Percentiles rank a stretch among this genome's conserved stretches.
phyloP scores from a whole-genome alignment of 805 yeast genomes.

The Wickerhamiella qilinensis region DNA sequence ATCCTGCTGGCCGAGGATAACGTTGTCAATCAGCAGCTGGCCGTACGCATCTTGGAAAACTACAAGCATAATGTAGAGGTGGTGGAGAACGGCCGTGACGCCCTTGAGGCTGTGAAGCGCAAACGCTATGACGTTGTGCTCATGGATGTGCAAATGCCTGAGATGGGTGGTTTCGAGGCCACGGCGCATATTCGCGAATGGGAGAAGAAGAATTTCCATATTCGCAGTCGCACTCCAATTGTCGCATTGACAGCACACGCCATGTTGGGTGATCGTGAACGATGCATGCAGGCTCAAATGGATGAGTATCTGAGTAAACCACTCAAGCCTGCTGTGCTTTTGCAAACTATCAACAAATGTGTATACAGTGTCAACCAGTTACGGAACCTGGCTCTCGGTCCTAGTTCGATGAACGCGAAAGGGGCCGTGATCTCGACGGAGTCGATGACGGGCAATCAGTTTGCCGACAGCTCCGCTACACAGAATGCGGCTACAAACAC shows the following conservation, averaged over 20 bases:
- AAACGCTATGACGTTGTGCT: slow-evolving; percentile 62
- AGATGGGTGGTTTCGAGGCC: slow-evolving; percentile 90
- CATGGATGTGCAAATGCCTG: slow-evolving; percentile 94
- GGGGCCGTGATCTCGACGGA: slow-evolving; percentile 12
- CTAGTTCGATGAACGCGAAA: slow-evolving; percentile 11
- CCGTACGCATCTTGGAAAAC: slow-evolving; percentile 70
- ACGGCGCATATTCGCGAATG: slow-evolving; percentile 74
- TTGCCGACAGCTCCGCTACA: slow-evolving; percentile 17
- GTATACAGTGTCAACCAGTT: slow-evolving; percentile 35
- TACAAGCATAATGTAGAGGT: slow-evolving; percentile 74
- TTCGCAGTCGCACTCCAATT: slow-evolving; percentile 66
- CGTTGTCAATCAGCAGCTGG: slow-evolving; percentile 72
- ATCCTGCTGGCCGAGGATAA: slow-evolving; percentile 77
- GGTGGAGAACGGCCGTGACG: slow-evolving; percentile 75
- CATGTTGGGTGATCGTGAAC: slow-evolving; percentile 82
- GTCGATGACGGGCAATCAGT: slow-evolving; percentile 11
- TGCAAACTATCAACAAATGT: slow-evolving; percentile 75
- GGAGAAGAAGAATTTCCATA: slow-evolving; percentile 66
- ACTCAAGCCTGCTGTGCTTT: slow-evolving; percentile 61
- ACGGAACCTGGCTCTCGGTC: slow-evolving; percentile 24
- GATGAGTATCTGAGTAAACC: slow-evolving; percentile 85
- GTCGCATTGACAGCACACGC: slow-evolving; percentile 89
- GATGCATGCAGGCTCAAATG: slow-evolving; percentile 79
- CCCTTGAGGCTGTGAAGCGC: slow-evolving; percentile 56
- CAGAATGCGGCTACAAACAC: slow-evolving; percentile 16